Evolutionary conservation across 2,329 filamentous ascomycete genomes (phyloP).

Genomic region (Fusarium proliferatum): DNA sequence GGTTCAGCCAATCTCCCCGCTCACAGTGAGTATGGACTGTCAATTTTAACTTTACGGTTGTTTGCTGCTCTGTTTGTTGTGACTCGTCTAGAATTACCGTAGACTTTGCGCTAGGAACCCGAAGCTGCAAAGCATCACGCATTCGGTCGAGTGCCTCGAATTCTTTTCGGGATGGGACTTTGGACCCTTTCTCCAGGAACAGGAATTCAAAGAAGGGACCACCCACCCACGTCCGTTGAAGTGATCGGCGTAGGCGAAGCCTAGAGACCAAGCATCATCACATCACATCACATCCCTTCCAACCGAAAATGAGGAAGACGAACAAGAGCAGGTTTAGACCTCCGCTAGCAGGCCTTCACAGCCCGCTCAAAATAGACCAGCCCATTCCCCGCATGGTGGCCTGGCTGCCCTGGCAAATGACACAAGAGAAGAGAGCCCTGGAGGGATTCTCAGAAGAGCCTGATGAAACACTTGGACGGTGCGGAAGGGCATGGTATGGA

Average conservation of each 20-base stretch:
- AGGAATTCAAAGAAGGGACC: conserved; percentile 3
- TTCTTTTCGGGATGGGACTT: conserved; percentile 7
- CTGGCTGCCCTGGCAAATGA: conserved; percentile 42
- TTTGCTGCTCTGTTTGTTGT: conserved; percentile 5
- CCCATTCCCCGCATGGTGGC: conserved; percentile 35
- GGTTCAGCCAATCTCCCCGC: conserved; percentile 13
- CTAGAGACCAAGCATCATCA: conserved; percentile 5
- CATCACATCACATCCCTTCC: conserved; percentile 1
- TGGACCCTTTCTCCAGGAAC: conserved; percentile 19
- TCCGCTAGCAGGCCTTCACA: conserved; percentile 24
- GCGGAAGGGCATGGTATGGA: not conserved
- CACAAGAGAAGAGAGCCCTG: conserved; percentile 12
- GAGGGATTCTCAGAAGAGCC: conserved; percentile 21
- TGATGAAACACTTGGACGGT: conserved; percentile 33
- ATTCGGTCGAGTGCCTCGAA: conserved; percentile 12
- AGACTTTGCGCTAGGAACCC: conserved; percentile 29
- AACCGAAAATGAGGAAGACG: conserved; percentile 14
- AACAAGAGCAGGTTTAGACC: conserved; percentile 27
- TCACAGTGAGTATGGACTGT: not conserved
- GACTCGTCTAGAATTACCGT: conserved; percentile 15
- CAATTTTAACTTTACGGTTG: conserved; percentile 11
- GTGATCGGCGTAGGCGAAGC: conserved; percentile 37
- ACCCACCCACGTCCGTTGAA: conserved; percentile 13
- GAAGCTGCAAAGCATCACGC: conserved; percentile 10
- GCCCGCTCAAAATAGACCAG: conserved; percentile 41